Percentiles rank a stretch among this genome's conserved stretches.
Conservation (phyloP, 2,329 filamentous ascomycete species). For the Graphiopsis chlorocephala region DNA sequence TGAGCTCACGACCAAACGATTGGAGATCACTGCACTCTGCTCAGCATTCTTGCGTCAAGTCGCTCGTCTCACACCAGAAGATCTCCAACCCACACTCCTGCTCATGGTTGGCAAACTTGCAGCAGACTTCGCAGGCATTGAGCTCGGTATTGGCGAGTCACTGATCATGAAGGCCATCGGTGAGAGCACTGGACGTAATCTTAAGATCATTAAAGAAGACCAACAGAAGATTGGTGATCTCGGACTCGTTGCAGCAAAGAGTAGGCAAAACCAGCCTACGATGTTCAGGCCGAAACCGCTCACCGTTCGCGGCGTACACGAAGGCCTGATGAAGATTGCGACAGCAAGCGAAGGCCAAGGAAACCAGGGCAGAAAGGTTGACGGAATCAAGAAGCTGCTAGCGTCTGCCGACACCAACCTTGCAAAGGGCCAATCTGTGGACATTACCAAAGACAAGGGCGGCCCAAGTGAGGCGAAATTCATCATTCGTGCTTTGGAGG, state of each 20-base stretch:
- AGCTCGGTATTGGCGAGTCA: slow-evolving; percentile 97
- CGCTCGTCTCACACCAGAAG: slow-evolving; percentile 81
- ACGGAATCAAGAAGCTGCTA: slow-evolving; percentile 93
- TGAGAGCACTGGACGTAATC: slow-evolving; percentile 83
- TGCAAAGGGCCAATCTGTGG: slow-evolving; percentile 65
- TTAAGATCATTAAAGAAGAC: slow-evolving; percentile 88
- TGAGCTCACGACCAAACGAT: slow-evolving; percentile 88
- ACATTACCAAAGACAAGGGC: slow-evolving; percentile 89
- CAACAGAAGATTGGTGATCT: slow-evolving; percentile 96
- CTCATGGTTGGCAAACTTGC: slow-evolving; percentile 98
- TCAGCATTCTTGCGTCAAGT: slow-evolving; percentile 90
- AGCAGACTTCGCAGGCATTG: slow-evolving; percentile 92
- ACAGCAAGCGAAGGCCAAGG: slow-evolving; percentile 76
- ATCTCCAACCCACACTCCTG: slow-evolving; percentile 82
- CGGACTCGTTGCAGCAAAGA: slow-evolving; percentile 91
- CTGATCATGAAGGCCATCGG: slow-evolving; percentile 98
- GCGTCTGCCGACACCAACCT: slow-evolving; percentile 77
- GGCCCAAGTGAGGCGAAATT: slow-evolving; percentile 94
- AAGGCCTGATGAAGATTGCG: slow-evolving; percentile 83
- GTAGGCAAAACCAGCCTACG: slow-evolving; percentile 88
- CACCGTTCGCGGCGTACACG: slow-evolving; percentile 81
- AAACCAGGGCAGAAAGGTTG: slow-evolving; percentile 85
- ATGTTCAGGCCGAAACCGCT: slow-evolving; percentile 97
- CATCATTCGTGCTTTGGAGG: slow-evolving; percentile 87
- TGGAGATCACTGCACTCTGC: slow-evolving; percentile 86